Evolutionary conservation across 2,329 filamentous ascomycete genomes (phyloP), one percentile per base, ranked within the genome.

Genomic region (Acrodontium crateriforme): DNA sequence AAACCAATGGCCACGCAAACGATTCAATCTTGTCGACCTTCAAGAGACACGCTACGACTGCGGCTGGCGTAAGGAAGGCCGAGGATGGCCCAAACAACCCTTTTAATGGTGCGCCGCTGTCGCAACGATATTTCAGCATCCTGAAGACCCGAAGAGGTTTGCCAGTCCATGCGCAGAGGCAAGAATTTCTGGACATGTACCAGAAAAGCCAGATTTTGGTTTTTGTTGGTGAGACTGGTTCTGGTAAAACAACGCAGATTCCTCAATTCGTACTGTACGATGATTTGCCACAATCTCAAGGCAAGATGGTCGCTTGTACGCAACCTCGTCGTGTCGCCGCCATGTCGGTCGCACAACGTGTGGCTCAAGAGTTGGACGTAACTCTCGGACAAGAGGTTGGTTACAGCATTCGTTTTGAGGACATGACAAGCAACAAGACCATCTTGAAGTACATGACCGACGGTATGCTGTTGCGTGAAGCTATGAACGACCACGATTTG

Each of bases 361-460:
- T 98, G 17, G 84, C 91, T 16, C 75, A 93, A 50, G 89, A 98
- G 60, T 78, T 98, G 68, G 89, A 95, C 51, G 87, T 94, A 41
- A 74, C 69, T 34, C 69, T 98, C 15, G 89, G 89, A 34, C 75
- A 94, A 42, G 87, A 95, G 59, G 85, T 98, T 30, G 89, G 89
- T 56, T 98, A 95, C 63, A 95, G 82, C 55, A 95, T 98, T 54
- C 83, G 89, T 65, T 98, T 98, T 57, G 91, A 98, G 58, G 89
- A 98, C 55, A 80, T 75, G 62, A 95, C 89, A 1, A 71, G 79
- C 27, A 72, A 74, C 32, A 84, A 81, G 56, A 98, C 89, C 2
- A 72, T 91, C 36, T 71, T 98, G 52, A 98, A 98, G 65, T 98
- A 98, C 65, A 98, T 98, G 89, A 98, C 91, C 24, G 89, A 98